Evolutionary conservation across 2,329 filamentous ascomycete species (phyloP), one percentile per base, ranked within the genome.

Genomic region (Fusarium nygamai): DNA sequence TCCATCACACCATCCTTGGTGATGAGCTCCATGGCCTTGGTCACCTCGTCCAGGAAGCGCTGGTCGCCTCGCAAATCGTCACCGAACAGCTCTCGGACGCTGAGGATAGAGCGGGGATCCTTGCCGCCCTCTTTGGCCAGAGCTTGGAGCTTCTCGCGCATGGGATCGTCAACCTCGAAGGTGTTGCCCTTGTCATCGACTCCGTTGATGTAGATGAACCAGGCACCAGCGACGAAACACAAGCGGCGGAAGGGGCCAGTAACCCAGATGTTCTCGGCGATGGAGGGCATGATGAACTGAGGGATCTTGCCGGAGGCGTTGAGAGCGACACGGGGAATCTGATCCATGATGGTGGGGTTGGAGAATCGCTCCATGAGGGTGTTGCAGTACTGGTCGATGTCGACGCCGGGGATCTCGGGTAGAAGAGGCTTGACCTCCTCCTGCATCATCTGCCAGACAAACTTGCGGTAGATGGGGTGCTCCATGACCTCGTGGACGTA

Each of bases 291-390:
- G 82, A 86, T 84, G 81, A 86, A 86, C 80, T 86, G 86, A 1
- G 87, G 87, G 44, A 88, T 84, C 84, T 88, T 88, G 81, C 87
- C 87, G 11, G 86, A 88, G 29, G 83, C 86, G 78, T 85, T 85
- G 29, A 88, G 84, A 67, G 85, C 85, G 68, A 88, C 81, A 43
- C 87, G 87, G 44, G 86, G 84, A 63, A 88, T 82, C 80, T 88
- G 86, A 68, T 88, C 87, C 86, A 85, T 87, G 76, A 88, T 88
- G 61, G 86, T 88, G 1, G 87, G 86, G 85, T 88, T 88, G 77
- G 85, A 85, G 82, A 88, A 88, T 43, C 87, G 87, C 79, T 87
- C 86, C 69, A 88, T 84, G 50, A 88, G 84, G 1, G 86, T 88
- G 69, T 84, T 80, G 82, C 86, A 87, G 80, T 88, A 88, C 73